Conservation (phyloP, 2,329 filamentous ascomycete species). For the Diaporthe destruens region DNA sequence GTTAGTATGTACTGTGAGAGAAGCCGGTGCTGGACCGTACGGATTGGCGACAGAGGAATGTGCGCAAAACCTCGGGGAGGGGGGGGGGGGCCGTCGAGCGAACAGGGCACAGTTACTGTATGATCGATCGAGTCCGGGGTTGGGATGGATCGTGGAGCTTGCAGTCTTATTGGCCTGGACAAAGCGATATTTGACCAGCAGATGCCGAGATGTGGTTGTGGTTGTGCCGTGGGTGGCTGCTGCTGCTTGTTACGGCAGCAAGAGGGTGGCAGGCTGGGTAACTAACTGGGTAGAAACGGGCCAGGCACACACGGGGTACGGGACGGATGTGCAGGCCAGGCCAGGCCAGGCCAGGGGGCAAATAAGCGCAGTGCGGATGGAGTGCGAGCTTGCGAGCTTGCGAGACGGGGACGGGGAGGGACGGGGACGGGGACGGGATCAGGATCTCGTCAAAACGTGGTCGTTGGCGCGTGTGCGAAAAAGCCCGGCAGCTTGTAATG, state of each 20-base stretch:
- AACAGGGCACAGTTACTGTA: conserved; percentile 37
- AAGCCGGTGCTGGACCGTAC: conserved; percentile 31
- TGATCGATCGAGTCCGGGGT: conserved; percentile 34
- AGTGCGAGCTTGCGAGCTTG: conserved; percentile 27
- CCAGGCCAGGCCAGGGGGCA: conserved; percentile 30
- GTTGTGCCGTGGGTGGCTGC: conserved; percentile 30
- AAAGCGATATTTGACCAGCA: conserved; percentile 37
- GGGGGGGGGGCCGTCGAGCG: conserved; percentile 28
- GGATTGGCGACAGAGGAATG: conserved; percentile 30
- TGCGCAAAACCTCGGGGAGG: conserved; percentile 15
- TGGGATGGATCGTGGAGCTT: conserved; percentile 35
- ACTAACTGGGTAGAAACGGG: conserved; percentile 39
- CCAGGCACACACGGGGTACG: conserved; percentile 15
- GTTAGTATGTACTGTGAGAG: conserved; percentile 27
- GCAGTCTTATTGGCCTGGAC: conserved; percentile 35
- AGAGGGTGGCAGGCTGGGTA: conserved; percentile 22
- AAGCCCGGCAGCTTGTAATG: conserved; percentile 27
- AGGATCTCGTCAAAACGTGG: conserved; percentile 27
- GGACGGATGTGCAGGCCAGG: conserved; percentile 21
- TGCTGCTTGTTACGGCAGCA: conserved; percentile 27
- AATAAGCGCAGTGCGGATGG: conserved; percentile 24
- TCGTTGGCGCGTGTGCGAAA: conserved; percentile 25
- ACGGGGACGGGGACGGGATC: conserved; percentile 6
- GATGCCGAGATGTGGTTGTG: conserved; percentile 31
- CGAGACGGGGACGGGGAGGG: not conserved